These are phyloP conservation scores for Uromyces viciae-fabae DNA, from an alignment of 1,284 basidiomycete genomes.

Conservation along the genomic window DNA sequence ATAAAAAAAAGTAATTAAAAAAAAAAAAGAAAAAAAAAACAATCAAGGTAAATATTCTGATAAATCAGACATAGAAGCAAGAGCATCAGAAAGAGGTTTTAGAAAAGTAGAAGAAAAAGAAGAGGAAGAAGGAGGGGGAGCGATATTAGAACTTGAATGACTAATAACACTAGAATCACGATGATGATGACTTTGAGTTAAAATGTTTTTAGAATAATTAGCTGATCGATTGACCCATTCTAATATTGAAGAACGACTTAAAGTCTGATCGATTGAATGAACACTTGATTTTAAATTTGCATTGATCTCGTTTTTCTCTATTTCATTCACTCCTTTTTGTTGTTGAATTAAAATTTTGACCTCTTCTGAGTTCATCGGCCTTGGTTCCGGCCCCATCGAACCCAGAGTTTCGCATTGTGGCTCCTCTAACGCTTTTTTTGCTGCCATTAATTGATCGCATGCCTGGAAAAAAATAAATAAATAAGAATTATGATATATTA, in stretches of 20 bases:
- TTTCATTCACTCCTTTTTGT: neutral
- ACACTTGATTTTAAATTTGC: neutral
- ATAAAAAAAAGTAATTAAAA: neutral
- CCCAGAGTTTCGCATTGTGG: neutral
- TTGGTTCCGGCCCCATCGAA: neutral
- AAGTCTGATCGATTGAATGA: neutral
- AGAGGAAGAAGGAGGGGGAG: too few relatives aligned
- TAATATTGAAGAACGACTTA: neutral
- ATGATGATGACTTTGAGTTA: neutral
- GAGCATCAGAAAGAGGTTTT: slow-evolving; percentile 3
- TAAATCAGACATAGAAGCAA: neutral
- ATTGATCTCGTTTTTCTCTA: neutral
- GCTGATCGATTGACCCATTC: slow-evolving; percentile 7
- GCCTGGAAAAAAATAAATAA: neutral
- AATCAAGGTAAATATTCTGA: slow-evolving; percentile 1
- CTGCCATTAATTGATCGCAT: neutral
- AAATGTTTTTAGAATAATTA: neutral
- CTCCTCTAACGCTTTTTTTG: neutral
- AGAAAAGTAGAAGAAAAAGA: slow-evolving; percentile 2
- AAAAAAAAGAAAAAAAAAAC: neutral
- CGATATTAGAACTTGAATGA: neutral
- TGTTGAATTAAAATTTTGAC: neutral
- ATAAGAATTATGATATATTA: neutral
- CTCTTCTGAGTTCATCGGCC: neutral
- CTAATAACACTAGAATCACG: neutral